A percentile compares a stretch with the other conserved stretches of the same genome.
These are phyloP conservation scores for Aspergillus caelatus DNA, from an alignment of 2,329 filamentous ascomycete genomes.

Conservation along the genomic window DNA sequence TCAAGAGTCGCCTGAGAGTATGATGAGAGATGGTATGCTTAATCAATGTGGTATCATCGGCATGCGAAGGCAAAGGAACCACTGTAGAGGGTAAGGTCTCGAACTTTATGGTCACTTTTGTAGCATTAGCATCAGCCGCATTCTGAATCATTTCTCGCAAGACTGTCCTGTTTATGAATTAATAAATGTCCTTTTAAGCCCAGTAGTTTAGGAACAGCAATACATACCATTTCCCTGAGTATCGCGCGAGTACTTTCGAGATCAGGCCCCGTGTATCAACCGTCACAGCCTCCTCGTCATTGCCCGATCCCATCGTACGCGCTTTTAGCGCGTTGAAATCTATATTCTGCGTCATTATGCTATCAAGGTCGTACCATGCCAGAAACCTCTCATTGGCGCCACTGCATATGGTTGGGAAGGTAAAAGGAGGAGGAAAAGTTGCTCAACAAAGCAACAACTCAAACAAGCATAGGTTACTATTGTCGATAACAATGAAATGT, in stretches of 20 bases:
- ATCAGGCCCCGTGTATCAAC: constrained; percentile 96
- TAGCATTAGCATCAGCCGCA: constrained; percentile 93
- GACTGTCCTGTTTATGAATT: constrained; percentile 51
- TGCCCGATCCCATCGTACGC: constrained; percentile 80
- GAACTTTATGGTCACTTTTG: constrained; percentile 85
- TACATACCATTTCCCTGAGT: constrained; percentile 90
- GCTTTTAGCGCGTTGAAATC: constrained; percentile 74
- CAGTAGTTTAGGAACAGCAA: neutral
- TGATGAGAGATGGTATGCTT: constrained; percentile 85
- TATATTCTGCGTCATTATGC: constrained; percentile 68
- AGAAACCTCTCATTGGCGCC: neutral
- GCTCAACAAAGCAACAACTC: neutral
- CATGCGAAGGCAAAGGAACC: constrained; percentile 68
- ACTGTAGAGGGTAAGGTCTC: constrained; percentile 84
- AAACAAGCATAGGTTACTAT: neutral
- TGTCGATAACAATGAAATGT: neutral
- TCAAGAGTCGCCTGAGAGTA: constrained; percentile 82
- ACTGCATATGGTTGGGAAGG: neutral
- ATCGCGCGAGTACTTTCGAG: constrained; percentile 94
- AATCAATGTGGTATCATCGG: constrained; percentile 70
- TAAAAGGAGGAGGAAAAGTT: neutral
- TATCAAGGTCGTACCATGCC: neutral
- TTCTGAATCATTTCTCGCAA: constrained; percentile 96
- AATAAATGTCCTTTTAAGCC: constrained; percentile 28
- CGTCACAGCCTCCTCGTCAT: constrained; percentile 95